phyloP scores from a whole-genome alignment of 2,329 filamentous ascomycete species.

The Cordyceps cicadae region DNA sequence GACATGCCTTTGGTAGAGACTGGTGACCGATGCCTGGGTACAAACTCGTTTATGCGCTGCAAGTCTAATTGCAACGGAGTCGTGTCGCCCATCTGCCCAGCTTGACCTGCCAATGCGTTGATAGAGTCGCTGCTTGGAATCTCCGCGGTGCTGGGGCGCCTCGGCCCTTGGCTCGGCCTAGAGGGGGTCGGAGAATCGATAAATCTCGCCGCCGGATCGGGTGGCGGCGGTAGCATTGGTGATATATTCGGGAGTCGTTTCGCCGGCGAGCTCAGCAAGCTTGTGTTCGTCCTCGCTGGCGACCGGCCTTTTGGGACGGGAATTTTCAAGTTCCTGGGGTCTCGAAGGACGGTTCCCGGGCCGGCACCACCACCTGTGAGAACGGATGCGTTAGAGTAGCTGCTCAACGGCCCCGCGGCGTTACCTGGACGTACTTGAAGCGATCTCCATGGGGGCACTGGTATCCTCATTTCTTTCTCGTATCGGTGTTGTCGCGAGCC shows the following conservation, averaged over 20 bases:
- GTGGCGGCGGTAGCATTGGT: conserved; percentile 32
- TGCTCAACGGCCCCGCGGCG: not conserved
- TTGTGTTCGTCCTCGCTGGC: conserved; percentile 54
- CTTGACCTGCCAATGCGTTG: conserved; percentile 22
- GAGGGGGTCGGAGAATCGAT: conserved; percentile 42
- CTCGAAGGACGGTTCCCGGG: conserved; percentile 43
- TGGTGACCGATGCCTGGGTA: not conserved
- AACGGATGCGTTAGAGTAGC: conserved; percentile 16
- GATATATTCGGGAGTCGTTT: conserved; percentile 52
- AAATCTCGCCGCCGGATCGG: conserved; percentile 39
- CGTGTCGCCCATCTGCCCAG: conserved; percentile 33
- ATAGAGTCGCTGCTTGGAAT: conserved; percentile 16
- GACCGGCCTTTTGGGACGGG: conserved; percentile 41
- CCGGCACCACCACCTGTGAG: conserved; percentile 43
- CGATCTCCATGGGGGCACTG: conserved; percentile 46
- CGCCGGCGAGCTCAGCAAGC: conserved; percentile 42
- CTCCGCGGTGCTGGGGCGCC: conserved; percentile 16
- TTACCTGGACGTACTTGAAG: conserved; percentile 33
- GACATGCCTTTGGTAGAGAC: not conserved
- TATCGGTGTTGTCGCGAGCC: conserved; percentile 11
- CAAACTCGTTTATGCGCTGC: conserved; percentile 7
- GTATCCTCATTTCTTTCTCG: conserved; percentile 19
- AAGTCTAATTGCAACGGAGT: conserved; percentile 20
- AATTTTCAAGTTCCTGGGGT: conserved; percentile 31
- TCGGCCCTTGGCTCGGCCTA: not conserved